phyloP scores from a whole-genome alignment of 2,329 filamentous ascomycete species.

The Cryphonectria radicalis region DNA sequence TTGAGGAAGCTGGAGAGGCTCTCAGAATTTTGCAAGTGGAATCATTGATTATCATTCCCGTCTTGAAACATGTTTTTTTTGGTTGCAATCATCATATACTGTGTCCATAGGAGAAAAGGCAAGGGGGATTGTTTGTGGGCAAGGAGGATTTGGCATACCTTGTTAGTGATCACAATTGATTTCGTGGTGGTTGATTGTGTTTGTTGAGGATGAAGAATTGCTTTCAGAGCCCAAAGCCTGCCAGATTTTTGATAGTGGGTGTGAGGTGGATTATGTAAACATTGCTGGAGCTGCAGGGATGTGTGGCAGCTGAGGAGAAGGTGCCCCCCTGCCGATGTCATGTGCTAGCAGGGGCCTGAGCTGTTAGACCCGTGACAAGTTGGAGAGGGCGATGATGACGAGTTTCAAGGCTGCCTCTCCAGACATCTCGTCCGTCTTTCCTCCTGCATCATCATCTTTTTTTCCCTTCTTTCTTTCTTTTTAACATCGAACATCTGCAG shows the following conservation, averaged over 20 bases:
- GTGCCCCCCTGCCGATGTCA: not conserved
- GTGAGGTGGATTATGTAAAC: not conserved
- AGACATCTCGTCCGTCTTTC: not conserved
- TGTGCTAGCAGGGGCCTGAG: not conserved
- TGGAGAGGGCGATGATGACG: not conserved
- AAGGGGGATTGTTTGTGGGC: not conserved
- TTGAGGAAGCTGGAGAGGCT: not conserved
- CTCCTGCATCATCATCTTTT: not conserved
- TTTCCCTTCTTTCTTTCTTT: not conserved
- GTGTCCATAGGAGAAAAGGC: not conserved
- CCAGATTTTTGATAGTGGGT: not conserved
- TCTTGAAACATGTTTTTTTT: conserved; percentile 45
- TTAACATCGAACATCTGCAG: not conserved
- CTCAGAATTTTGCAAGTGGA: conserved; percentile 34
- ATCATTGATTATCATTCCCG: conserved; percentile 44
- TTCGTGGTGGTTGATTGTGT: not conserved
- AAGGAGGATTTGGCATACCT: not conserved
- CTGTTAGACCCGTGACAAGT: not conserved
- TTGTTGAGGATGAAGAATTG: not conserved
- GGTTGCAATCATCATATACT: conserved; percentile 33
- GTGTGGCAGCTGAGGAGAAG: not conserved
- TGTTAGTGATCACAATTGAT: not conserved
- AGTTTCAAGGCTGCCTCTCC: conserved; percentile 2
- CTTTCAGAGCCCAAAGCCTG: not conserved
- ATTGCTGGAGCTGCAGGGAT: not conserved